Base-by-base conservation (phyloP, 106 monocot species). In the Platanthera zijinensis region DNA sequence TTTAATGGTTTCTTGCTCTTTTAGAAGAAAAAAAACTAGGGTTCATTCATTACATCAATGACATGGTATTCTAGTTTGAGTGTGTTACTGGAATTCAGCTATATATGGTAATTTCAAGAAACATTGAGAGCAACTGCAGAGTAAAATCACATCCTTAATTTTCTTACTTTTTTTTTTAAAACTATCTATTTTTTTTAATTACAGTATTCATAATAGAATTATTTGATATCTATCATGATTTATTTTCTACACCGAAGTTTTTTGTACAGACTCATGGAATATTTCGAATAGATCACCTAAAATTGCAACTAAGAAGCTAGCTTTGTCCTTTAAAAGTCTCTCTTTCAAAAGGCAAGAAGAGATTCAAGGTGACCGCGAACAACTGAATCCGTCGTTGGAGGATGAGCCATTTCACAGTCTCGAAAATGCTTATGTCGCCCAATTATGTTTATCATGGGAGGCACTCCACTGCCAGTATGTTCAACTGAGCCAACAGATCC, bases 361-460 rank as follows among this genome's bases (percentile, higher is more conserved):
- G 51, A 76, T 77, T 67, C 80, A 77, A 39, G 90, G 92, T 63
- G 92, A 93, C 7, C 45, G 51, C 57, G 83, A 96, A 11, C 84
- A 80, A 4, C 84, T 90, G 66, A 89, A 84, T 59, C 85, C 69
- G 48, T 28, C 72, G 19, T 57, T 78, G 72, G 82, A 82, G 22
- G 78, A 86, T 52, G 83, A 89, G 51, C 87, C 85, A 12, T 80
- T 79, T 46, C 77, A 86, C 51, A 90, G 71, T 74, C 85, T 96
- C 67, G 96, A 96, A 82, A 85, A 79, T 77, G 93, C 84, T 50
- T 96, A 93, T 80, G 90, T 89, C 6, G 92, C 89, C 25, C 96
- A 93, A 0, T 50, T 96, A 28, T 85, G 85, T 50, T 80, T 96
- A 57, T 70, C 86, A 48, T 96, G 96, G 96, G 96, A 96, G 74